Percentiles rank a stretch among this genome's conserved stretches.
Evolutionary conservation across 306 rosid species (phyloP).

Genomic region (Trifolium repens): DNA sequence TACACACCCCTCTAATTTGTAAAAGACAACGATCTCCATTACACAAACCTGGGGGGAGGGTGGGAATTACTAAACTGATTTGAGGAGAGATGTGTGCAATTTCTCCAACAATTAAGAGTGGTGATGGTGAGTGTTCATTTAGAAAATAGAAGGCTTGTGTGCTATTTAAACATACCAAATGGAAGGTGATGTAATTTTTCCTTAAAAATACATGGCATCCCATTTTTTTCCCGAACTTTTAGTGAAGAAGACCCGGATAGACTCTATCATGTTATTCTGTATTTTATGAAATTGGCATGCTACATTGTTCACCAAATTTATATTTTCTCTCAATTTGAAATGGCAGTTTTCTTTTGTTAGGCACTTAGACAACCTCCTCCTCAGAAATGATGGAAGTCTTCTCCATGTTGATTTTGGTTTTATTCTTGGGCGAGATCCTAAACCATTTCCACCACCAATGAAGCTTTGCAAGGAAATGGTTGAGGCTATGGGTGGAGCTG

Average conservation of each 20-base stretch:
- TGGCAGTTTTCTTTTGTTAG: conserved; percentile 48
- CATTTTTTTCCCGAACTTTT: conserved; percentile 1
- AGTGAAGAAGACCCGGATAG: conserved; percentile 12
- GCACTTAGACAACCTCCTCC: conserved; percentile 98
- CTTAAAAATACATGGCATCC: conserved; percentile 5
- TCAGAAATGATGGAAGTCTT: conserved; percentile 92
- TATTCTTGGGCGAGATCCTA: conserved; percentile 96
- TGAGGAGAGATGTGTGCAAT: neutral
- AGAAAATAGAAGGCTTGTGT: neutral
- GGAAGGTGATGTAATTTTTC: neutral
- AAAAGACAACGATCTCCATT: neutral
- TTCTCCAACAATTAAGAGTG: neutral
- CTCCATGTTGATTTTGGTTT: conserved; percentile 98
- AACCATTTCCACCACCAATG: conserved; percentile 99
- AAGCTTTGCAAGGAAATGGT: conserved; percentile 99
- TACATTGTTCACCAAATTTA: conserved; percentile 23
- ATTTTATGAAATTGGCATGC: conserved; percentile 26
- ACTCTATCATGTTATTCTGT: conserved; percentile 13
- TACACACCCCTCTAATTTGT: neutral
- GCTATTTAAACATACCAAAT: neutral
- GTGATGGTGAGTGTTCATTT: neutral
- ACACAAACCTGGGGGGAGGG: neutral
- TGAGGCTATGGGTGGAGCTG: conserved; percentile 99
- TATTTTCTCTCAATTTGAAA: conserved; percentile 30
- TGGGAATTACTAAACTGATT: neutral